Percentiles rank a stretch among this genome's conserved stretches.
Evolutionary conservation across 768 basidiomycete species (phyloP).

Genomic region (Auricularia sp.): DNA sequence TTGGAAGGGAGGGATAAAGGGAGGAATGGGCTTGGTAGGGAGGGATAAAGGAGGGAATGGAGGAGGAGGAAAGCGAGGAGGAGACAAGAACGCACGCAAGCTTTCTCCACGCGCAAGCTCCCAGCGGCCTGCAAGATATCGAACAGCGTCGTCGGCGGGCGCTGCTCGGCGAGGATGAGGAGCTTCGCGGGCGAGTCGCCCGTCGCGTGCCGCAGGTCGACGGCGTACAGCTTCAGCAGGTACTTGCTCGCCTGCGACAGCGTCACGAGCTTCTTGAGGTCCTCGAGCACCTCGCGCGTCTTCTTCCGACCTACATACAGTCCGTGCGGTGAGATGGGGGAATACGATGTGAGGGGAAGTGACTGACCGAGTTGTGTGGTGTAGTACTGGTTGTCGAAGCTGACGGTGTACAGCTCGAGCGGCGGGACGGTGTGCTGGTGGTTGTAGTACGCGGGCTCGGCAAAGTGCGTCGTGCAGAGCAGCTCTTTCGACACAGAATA

Average conservation of each 20-base stretch:
- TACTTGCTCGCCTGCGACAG: slow-evolving; percentile 47
- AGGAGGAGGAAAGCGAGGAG: neutral
- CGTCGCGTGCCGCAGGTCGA: slow-evolving; percentile 48
- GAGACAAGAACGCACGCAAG: slow-evolving; percentile 37
- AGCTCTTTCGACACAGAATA: slow-evolving; percentile 32
- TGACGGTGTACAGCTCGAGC: slow-evolving; percentile 56
- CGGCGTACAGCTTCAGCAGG: slow-evolving; percentile 56
- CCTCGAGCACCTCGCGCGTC: slow-evolving; percentile 51
- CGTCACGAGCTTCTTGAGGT: slow-evolving; percentile 48
- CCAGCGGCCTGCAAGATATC: slow-evolving; percentile 73
- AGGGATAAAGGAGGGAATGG: too few relatives aligned
- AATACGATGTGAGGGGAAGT: too few relatives aligned
- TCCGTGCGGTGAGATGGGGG: neutral
- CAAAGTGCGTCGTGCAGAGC: slow-evolving; percentile 58
- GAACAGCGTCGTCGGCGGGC: slow-evolving; percentile 52
- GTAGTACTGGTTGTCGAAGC: slow-evolving; percentile 64
- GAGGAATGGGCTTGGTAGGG: too few relatives aligned
- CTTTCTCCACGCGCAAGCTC: slow-evolving; percentile 60
- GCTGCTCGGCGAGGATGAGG: slow-evolving; percentile 61
- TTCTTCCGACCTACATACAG: slow-evolving; percentile 48
- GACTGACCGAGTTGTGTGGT: slow-evolving; percentile 47
- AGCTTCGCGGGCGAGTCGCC: slow-evolving; percentile 43
- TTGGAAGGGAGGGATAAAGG: neutral
- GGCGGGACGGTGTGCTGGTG: slow-evolving; percentile 41
- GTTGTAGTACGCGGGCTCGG: slow-evolving; percentile 67